Base-by-base conservation (phyloP, 2,329 filamentous ascomycete genomes). In the Ilyonectria sp. region DNA sequence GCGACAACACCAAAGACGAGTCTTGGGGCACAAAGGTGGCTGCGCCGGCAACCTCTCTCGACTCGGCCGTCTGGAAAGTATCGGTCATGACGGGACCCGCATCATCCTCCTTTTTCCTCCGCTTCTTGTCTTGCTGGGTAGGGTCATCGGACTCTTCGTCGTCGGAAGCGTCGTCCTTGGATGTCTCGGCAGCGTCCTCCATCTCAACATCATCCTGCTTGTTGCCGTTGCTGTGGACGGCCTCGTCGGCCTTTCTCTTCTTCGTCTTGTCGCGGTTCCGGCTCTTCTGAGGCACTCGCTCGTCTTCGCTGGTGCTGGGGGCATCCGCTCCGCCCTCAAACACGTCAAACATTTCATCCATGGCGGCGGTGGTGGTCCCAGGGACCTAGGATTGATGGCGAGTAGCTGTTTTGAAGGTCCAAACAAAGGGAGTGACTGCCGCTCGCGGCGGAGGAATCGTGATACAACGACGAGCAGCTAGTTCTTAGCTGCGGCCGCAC, bases 11-110 rank as follows among this genome's bases (percentile, higher is more conserved):
- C 31, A 99, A 90, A 6, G 92, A 90, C 53, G 90, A 86, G 31
- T 94, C 92, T 71, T 90, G 79, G 85, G 86, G 72, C 17, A 87
- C 84, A 62, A 91, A 86, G 9, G 93, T 94, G 35, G 91, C 90
- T 6, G 94, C 92, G 29, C 92, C 92, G 23, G 93, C 94, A 44
- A 99, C 89, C 81, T 98, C 94, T 86, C 95, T 89, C 70, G 95
- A 97, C 82, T 97, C 91, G 78, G 96, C 95, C 13, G 96, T 98
- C 84, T 98, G 91, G 80, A 99, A 99, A 13, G 92, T 91, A 83
- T 99, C 96, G 21, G 95, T 94, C 74, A 98, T 89, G 53, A 98
- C 91, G 6, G 95, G 94, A 1, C 66, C 79, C 69, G 92, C 92
- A 10, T 89, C 89, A 75, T 92, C 92, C 63, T 83, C 85, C 73